Evolutionary conservation across 768 basidiomycete species (phyloP), one percentile per base, ranked within the genome.

Genomic region (Astraeus odoratus): DNA sequence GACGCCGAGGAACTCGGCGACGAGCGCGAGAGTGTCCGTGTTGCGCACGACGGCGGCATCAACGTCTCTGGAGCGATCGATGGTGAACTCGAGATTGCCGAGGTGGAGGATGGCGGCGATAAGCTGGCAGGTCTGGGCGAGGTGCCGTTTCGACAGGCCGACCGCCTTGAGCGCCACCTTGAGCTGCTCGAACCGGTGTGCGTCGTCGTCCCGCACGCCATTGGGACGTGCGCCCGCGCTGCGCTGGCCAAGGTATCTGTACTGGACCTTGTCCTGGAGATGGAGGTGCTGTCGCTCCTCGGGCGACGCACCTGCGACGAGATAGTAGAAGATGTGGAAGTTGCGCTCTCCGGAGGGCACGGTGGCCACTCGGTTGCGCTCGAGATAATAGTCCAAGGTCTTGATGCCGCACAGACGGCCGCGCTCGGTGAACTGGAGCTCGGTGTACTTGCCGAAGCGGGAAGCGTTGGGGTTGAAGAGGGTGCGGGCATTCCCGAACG

Each of bases 281-380:
- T 87, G 85, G 42, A 98, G 76, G 59, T 94, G 91, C 23, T 86
- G 80, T 12, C 88, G 72, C 61, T 99, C 96, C 56, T 98, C 96
- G 0, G 77, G 58, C 0, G 85, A 80, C 1, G 93, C 92, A 20
- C 96, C 95, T 1, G 91, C 86, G 47, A 94, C 81, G 57, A 99
- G 79, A 63, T 96, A 96, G 61, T 98, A 97, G 66, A 98, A 96
- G 27, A 95, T 92, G 64, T 99, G 93, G 62, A 98, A 97, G 53
- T 96, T 97, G 9, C 94, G 80, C 65, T 99, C 94, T 44, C 92
- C 93, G 1, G 84, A 87, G 1, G 90, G 87, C 1, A 87, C 78
- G 18, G 81, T 80, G 5, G 90, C 77, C n/a, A 97, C 91, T 8
- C 93, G 81, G 54, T 83, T 88, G 43, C 88, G 74, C 63, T 97